Base-by-base conservation (phyloP, 2,329 filamentous ascomycete genomes). In the Metarhizium humberi region DNA sequence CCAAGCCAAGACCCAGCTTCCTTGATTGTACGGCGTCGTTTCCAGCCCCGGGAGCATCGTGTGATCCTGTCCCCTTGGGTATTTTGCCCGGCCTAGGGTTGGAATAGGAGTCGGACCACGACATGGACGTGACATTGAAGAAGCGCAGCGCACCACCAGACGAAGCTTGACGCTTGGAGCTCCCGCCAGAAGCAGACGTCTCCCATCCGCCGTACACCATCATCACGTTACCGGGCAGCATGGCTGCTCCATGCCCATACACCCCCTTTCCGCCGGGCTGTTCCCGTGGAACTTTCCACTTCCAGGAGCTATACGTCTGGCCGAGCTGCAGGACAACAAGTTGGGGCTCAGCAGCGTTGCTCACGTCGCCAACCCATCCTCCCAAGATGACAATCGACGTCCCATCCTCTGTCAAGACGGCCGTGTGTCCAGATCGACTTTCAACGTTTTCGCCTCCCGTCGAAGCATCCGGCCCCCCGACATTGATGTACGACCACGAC, bases 361-460 rank as follows among this genome's bases (percentile, higher is more conserved):
- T 78, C 0, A 87, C 77, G 64, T 95, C 85, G 3, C 92, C 92
- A 4, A 96, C 90, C 94, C 94, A 99, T 1, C 94, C 94, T 20
- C 94, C 94, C 57, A 91, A 78, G 1, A 99, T 74, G 45, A 96
- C 74, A 8, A 97, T 75, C n/a, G 80, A 83, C 30, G 75, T 81
- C 0, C 92, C 92, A 64, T 95, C 90, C 53, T 87, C 80, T 32
- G 84, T 89, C 4, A 96, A 73, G 1, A 96, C 81, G 1, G 92
- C 85, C 0, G 89, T 92, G 66, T 99, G 94, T 0, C 94, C 94
- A 4, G 92, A 96, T 55, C 94, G 78, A 42, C 90, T 90, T 61
- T 95, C 88, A 6, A 95, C 77, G 1, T 59, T 40, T 6, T 50
- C 36, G 25, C 13, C 13, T 48, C 20, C 45, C 1, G 51, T 48